Base-by-base conservation (phyloP, 345 rosid genomes). In the Pistacia atlantica region DNA sequence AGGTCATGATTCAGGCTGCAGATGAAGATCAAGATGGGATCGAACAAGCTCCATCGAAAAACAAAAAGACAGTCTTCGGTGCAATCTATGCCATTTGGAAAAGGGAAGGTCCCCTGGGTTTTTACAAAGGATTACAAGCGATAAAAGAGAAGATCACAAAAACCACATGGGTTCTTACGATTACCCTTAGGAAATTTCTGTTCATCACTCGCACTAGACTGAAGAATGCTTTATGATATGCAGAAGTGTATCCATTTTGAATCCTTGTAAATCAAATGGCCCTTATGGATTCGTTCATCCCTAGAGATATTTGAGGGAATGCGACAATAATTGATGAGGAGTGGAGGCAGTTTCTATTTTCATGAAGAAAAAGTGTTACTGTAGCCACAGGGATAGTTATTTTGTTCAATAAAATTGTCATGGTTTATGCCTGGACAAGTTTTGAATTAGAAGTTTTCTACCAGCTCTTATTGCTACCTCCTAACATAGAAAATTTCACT, bases 51-150 rank as follows among this genome's bases (percentile, higher is more conserved):
- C 70, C 60, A 69, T 71, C 51, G 65, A 87, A 84, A 74, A 73
- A 70, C 12, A 73, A 73, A 55, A 93, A 83, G 82, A 90, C 93
- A 4, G 63, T 92, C 57, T 48, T 80, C 1, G 91, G 87, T 9
- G 91, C 92, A 7, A 58, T 92, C 8, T 75, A 49, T 68, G 80
- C 91, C 16, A 90, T 92, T 69, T 92, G 97, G 98, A 89, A 74
- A 82, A 82, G 82, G 51, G 98, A 95, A 84, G 99, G 99, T 61
- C 49, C 83, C 72, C 69, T 82, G n/a, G 99, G 97, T 1, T 95
- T 95, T 80, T 92, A 88, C 79, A 95, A 93, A 80, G 97, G 99
- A 71, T 80, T 95, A 76, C 82, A 89, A 60, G 97, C 99, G 99
- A 91, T 93, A 75, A 95, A 95, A 80, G 98, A 95, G 90, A 95